A percentile compares a stretch with the other conserved stretches of the same genome.
phyloP scores from a whole-genome alignment of 148 eudicot genomes.

The Limonium bicolor region DNA sequence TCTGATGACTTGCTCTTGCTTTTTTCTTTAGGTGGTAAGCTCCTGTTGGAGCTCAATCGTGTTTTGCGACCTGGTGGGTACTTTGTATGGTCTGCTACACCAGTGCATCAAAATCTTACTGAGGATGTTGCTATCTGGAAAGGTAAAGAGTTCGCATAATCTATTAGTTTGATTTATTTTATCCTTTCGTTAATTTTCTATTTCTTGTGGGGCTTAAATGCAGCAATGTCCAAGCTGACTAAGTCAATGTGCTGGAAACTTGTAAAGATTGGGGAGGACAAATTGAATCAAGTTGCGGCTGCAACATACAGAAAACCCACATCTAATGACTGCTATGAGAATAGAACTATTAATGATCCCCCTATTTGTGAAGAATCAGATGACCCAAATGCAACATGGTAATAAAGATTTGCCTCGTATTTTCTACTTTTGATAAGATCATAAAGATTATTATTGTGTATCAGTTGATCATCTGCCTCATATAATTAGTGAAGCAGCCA shows the following conservation, averaged over 20 bases:
- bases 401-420: too few relatives aligned
- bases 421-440: too few relatives aligned
- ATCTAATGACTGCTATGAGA: constrained; percentile 57
- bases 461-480: too few relatives aligned
- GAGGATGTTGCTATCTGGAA: constrained; percentile 55
- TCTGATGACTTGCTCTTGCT: too few relatives aligned
- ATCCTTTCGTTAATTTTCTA: too few relatives aligned
- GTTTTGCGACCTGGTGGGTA: constrained; percentile 66
- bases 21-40: constrained; percentile 67
- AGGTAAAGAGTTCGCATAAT: too few relatives aligned
- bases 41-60: constrained; percentile 61
- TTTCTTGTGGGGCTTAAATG: constrained; percentile 10
- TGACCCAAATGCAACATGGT: constrained; percentile 53
- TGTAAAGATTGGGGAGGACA: constrained; percentile 24
- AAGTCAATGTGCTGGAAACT: constrained; percentile 66
- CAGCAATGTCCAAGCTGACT: constrained; percentile 49
- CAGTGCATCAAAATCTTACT: constrained; percentile 37
- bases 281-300: constrained; percentile 36
- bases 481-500: too few relatives aligned
- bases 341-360: constrained; percentile 26
- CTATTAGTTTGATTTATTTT: too few relatives aligned
- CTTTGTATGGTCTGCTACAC: constrained; percentile 83
- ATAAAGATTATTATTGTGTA: too few relatives aligned
- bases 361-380: constrained; percentile 34
- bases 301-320: constrained; percentile 58